Evolutionary conservation across 2,329 filamentous ascomycete genomes (phyloP).

Genomic region (Cercospora sojina): DNA sequence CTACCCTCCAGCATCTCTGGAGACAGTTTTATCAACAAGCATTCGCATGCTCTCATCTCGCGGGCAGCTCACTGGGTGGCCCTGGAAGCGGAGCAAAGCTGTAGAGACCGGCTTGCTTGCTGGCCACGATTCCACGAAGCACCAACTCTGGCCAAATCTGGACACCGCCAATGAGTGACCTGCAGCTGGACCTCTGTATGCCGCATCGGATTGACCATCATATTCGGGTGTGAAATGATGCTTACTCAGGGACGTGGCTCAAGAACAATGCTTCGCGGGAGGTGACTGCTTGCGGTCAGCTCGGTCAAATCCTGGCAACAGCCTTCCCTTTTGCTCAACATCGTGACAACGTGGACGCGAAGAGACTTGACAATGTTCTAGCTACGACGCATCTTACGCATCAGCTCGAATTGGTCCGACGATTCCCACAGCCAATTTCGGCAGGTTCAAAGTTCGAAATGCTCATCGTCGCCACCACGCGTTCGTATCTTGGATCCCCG

Average conservation of each 20-base stretch:
- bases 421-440: too few relatives aligned
- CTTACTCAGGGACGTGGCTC: constrained; percentile 7
- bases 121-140: background rate
- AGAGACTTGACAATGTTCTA: background rate
- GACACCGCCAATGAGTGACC: background rate
- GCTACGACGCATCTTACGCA: background rate
- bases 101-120: background rate
- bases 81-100: background rate
- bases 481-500: background rate
- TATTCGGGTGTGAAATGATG: background rate
- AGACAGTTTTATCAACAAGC: background rate
- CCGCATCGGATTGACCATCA: background rate
- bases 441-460: background rate
- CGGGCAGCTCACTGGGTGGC: background rate
- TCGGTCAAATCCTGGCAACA: constrained; percentile 7
- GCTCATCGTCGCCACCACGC: background rate
- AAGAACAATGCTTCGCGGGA: background rate
- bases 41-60: background rate
- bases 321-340: background rate
- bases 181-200: background rate
- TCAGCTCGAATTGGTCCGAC: too few relatives aligned
- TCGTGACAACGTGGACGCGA: background rate
- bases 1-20: background rate
- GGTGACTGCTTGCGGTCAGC: background rate
- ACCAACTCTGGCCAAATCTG: background rate